Base-by-base conservation (phyloP, 1,284 basidiomycete genomes). In the Ganoderma resinaceum region DNA sequence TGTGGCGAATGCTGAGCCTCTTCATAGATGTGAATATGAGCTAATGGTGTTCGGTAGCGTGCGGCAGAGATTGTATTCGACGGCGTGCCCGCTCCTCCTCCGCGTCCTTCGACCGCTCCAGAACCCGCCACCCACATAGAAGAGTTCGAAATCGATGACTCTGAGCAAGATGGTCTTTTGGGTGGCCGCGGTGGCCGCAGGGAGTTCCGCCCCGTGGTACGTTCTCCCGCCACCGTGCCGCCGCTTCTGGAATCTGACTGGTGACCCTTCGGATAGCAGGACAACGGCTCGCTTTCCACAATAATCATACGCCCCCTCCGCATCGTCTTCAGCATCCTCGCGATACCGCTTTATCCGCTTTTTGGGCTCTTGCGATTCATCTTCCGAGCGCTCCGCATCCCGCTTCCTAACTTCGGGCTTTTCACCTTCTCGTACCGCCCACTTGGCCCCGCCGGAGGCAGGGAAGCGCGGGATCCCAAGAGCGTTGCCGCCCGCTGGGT, bases 401-500 rank as follows among this genome's bases (percentile, higher is more conserved):
- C 80, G 8, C 62, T 82, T 29, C 80, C 80, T 1, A 76, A 76
- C 29, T 72, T 79, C 49, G 69, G 66, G 1, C 74, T 74, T 8
- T 70, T 77, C 66, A 75, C 76, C 0, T 76, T 79, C 61, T 77
- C 76, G 12, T 86, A 86, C 72, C 82, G 84, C 46, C 69, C 77
- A 12, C 66, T 80, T 70, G 68, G 78, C 76, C 74, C 81, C 46
- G 62, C 78, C 3, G 75, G 35, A 72, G 77, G 66, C 77, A 76
- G 77, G 0, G 83, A 83, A 66, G 81, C 83, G 16, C 82, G 83
- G 16, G 77, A 79, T 62, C 71, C 76, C 16, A 75, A 74, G 69
- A 83, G 86, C 11, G 88, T 87, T 0, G 84, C 89, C 0, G 92
- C 93, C 68, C 84, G 89, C 37, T 95, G 92, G 91, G 84, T 95